These are phyloP conservation scores for Limnomonas spitsbergensis DNA, from an alignment of 139 green algal genomes.

Conservation along the genomic window DNA sequence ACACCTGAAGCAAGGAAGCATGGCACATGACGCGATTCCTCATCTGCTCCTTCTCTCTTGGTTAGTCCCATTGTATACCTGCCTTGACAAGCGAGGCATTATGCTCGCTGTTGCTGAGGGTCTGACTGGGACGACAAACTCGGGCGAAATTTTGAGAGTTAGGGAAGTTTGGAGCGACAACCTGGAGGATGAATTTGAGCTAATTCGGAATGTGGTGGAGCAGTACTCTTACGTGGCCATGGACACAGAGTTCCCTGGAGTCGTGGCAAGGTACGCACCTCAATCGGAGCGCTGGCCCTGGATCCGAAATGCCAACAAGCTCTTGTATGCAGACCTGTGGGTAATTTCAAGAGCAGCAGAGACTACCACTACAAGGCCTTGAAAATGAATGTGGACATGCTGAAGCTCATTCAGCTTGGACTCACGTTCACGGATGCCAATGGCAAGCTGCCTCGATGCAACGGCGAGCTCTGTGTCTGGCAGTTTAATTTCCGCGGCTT, in stretches of 20 bases:
- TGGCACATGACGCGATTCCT: no score
- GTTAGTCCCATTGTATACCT: no score
- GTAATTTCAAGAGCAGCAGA: slow-evolving; percentile 89
- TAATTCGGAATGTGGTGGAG: slow-evolving; percentile 90
- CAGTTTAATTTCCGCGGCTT: slow-evolving; percentile 99
- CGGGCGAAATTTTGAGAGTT: slow-evolving; percentile 77
- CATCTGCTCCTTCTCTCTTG: no score
- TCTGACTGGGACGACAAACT: slow-evolving; percentile 53
- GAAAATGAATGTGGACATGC: slow-evolving; percentile 97
- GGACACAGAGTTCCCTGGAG: slow-evolving; percentile 96
- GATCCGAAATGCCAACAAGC: neutral
- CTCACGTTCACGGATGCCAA: slow-evolving; percentile 92
- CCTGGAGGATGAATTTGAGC: slow-evolving; percentile 85
- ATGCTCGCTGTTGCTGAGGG: slow-evolving; percentile 16
- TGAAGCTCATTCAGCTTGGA: slow-evolving; percentile 99
- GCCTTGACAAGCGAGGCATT: no score
- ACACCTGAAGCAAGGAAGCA: no score
- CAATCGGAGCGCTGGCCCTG: no score
- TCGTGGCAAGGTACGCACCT: slow-evolving; percentile 11
- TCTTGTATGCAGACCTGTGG: slow-evolving; percentile 69
- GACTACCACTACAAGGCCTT: slow-evolving; percentile 93
- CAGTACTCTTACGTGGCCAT: slow-evolving; percentile 93
- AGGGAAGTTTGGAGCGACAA: slow-evolving; percentile 96
- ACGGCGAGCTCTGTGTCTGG: slow-evolving; percentile 91
- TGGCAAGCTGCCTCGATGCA: slow-evolving; percentile 80